These are phyloP conservation scores for Hortaea werneckii DNA, from an alignment of 2,329 filamentous ascomycete genomes.

Conservation along the genomic window DNA sequence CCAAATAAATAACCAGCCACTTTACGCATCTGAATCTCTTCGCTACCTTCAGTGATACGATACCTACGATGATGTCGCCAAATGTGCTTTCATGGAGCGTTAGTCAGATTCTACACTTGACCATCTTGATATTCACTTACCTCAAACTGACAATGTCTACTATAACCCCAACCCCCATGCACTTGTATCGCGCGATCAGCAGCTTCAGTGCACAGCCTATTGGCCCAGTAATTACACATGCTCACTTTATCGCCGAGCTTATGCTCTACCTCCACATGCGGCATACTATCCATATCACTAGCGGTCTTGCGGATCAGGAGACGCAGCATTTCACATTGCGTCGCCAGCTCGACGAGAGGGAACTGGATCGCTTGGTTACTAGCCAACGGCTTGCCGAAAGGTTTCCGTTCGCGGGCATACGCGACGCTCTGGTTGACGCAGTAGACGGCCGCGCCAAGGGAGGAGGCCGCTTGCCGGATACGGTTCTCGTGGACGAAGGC, in stretches of 20 bases:
- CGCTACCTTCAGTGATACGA: constrained; percentile 53
- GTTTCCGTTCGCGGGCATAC: constrained; percentile 45
- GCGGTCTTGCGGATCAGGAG: constrained; percentile 53
- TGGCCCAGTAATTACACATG: constrained; percentile 59
- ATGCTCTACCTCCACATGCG: constrained; percentile 45
- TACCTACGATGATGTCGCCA: constrained; percentile 55
- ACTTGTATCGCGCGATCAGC: constrained; percentile 55
- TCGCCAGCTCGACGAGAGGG: constrained; percentile 51
- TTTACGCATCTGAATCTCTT: constrained; percentile 59
- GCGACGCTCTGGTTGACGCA: constrained; percentile 49
- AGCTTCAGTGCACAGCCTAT: constrained; percentile 49
- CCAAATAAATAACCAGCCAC: constrained; percentile 51
- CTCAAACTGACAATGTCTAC: constrained; percentile 49
- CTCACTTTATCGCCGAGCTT: constrained; percentile 51
- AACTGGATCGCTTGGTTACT: constrained; percentile 56
- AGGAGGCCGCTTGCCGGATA: constrained; percentile 53
- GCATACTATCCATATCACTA: constrained; percentile 49
- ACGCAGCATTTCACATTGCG: constrained; percentile 52
- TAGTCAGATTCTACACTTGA: too few relatives aligned
- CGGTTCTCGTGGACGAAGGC: constrained; percentile 58
- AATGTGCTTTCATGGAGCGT: constrained; percentile 35
- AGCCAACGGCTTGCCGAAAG: constrained; percentile 48
- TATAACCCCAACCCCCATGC: constrained; percentile 51
- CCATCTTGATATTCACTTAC: not conserved
- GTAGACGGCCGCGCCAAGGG: constrained; percentile 49